Base-by-base conservation (phyloP, 2,329 filamentous ascomycete species). In the Penicillium fuscoglaucum region DNA sequence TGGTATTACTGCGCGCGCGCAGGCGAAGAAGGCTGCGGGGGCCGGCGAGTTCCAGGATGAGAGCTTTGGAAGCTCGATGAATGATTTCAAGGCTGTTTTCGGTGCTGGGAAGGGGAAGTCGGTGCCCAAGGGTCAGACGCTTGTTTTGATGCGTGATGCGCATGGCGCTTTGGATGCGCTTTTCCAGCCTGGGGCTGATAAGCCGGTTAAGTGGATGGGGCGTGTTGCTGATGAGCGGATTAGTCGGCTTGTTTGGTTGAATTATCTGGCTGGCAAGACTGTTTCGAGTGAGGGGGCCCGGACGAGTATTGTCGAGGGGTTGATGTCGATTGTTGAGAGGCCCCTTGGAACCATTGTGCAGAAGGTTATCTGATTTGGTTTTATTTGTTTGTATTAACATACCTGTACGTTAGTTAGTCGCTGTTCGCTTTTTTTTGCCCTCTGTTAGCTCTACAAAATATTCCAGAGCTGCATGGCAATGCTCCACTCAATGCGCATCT, bases 321-420 rank as follows among this genome's bases (percentile, higher is more conserved):
- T 96, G 60, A 88, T 98, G 82, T 88, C 88, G 65, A 90, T 97
- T 76, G 91, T 95, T 1, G 90, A 92, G 75, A 80, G 93, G 63
- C 95, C 95, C 0, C 85, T 96, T 17, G 93, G 93, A 1, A 96
- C 91, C 0, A 88, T 96, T 1, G 90, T 91, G 50, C 84, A 90
- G 37, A 90, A 91, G 78, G 90, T 96, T 12, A 55, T 74, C 44
- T 74, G 63, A 66, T 19, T 10, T 46, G 29, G 6, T 46, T 35
- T 43, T 5, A n/a, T 12, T 45, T 33, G 6, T 29, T 44, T 50
- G 45, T 37, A 37, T 45, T 19, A 52, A 44, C 39, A 52, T 57
- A 45, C 35, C 44, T 61, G 57, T 64, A 60, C 47, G 39, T 24
- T 59, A 55, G 10, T 31, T 45, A 17, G 40, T 28, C 29, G 17